phyloP scores from a whole-genome alignment of 805 yeast species.

The Metschnikowia gelsemii region DNA sequence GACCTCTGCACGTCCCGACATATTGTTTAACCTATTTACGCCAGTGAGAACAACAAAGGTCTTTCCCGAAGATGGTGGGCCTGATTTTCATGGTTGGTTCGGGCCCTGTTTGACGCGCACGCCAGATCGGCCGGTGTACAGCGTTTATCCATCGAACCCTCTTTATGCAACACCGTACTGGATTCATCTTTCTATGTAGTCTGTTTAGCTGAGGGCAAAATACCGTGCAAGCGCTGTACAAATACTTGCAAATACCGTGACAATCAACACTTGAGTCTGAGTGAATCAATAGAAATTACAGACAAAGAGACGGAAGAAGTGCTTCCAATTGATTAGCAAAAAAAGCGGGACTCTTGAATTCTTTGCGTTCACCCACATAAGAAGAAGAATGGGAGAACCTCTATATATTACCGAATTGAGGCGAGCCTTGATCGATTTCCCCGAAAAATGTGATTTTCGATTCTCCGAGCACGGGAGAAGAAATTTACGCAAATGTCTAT shows the following conservation, averaged over 20 bases:
- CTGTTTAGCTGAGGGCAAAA: slow-evolving; percentile 3
- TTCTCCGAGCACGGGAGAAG: slow-evolving; percentile 29
- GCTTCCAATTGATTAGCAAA: too few relatives aligned
- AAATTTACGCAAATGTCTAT: slow-evolving; percentile 44
- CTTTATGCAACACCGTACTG: too few relatives aligned
- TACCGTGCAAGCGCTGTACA: background rate
- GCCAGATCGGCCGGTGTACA: too few relatives aligned
- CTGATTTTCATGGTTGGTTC: slow-evolving; percentile 1
- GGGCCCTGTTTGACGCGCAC: too few relatives aligned
- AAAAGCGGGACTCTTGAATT: too few relatives aligned
- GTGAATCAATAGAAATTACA: too few relatives aligned
- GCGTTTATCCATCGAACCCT: too few relatives aligned
- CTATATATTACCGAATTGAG: slow-evolving; percentile 14
- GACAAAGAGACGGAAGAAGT: too few relatives aligned
- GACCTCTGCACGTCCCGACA: too few relatives aligned
- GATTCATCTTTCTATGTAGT: background rate
- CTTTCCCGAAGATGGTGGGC: too few relatives aligned
- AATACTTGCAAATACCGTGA: background rate
- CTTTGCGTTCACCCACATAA: background rate
- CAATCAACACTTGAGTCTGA: background rate
- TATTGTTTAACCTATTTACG: too few relatives aligned
- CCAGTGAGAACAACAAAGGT: too few relatives aligned
- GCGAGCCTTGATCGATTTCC: slow-evolving; percentile 41
- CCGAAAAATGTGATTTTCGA: slow-evolving; percentile 31
- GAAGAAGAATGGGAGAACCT: slow-evolving; percentile 6